These are phyloP conservation scores for Lenzites betulinus DNA, from an alignment of 768 basidiomycete genomes.

Conservation along the genomic window DNA sequence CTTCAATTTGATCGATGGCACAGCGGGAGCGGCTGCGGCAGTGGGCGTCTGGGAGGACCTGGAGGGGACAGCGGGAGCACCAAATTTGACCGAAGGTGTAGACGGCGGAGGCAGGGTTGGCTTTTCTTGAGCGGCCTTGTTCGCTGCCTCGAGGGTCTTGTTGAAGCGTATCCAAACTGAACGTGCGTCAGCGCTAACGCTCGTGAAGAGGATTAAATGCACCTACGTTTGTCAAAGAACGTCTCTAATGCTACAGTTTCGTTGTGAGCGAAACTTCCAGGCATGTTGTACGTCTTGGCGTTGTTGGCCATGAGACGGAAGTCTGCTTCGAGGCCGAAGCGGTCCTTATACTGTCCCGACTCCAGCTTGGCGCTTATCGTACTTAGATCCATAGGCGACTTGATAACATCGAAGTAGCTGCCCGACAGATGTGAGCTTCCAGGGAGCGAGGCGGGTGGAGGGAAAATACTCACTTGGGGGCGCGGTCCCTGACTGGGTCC, in stretches of 20 bases:
- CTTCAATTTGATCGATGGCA: constrained; percentile 68
- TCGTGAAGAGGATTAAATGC: not conserved
- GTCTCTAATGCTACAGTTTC: constrained; percentile 75
- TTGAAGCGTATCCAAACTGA: constrained; percentile 87
- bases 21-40: constrained; percentile 35
- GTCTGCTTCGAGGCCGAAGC: constrained; percentile 82
- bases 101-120: constrained; percentile 16
- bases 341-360: constrained; percentile 81
- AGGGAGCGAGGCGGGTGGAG: not conserved
- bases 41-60: constrained; percentile 14
- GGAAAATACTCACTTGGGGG: constrained; percentile 63
- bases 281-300: constrained; percentile 81
- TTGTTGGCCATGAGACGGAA: constrained; percentile 88
- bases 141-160: constrained; percentile 72
- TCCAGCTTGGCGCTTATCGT: constrained; percentile 87
- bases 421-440: not conserved
- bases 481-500: constrained; percentile 92
- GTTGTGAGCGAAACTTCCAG: constrained; percentile 70
- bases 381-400: constrained; percentile 92
- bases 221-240: constrained; percentile 86
- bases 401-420: constrained; percentile 90
- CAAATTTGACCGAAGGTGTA: constrained; percentile 18
- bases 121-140: constrained; percentile 43
- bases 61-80: constrained; percentile 6
- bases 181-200: constrained; percentile 1